Evolutionary conservation across 345 rosid genomes (phyloP).

Genomic region (Euphorbia lathyris): DNA sequence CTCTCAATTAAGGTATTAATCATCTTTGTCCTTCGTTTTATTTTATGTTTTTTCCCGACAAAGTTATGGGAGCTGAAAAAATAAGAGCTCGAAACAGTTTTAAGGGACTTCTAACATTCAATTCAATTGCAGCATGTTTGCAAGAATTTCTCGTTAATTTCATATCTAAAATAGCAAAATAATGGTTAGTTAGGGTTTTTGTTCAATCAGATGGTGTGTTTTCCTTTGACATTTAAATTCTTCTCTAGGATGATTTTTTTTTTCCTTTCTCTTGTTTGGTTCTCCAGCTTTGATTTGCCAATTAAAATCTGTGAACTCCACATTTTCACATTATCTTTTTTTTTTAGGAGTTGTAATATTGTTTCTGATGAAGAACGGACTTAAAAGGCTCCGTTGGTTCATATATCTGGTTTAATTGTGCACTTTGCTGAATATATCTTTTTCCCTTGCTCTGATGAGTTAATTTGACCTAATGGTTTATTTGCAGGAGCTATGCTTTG

Average conservation of each 20-base stretch:
- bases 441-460: no score
- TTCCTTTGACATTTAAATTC: background rate
- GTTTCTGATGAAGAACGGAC: no score
- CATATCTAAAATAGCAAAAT: background rate
- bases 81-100: no score
- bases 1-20: background rate
- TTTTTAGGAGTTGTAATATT: no score
- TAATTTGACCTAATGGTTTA: background rate
- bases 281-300: background rate
- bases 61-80: background rate
- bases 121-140: background rate
- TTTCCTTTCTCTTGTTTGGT: background rate
- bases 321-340: no score
- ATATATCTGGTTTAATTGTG: no score
- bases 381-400: no score
- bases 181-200: slow-evolving; percentile 5
- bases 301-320: no score
- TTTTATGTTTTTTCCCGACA: background rate
- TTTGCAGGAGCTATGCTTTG: slow-evolving; percentile 10
- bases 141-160: no score
- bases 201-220: background rate
- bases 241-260: background rate
- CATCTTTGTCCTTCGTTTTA: background rate
- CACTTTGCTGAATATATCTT: no score
- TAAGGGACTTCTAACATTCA: background rate